Percentiles rank a stretch among this genome's conserved stretches.
phyloP scores from a whole-genome alignment of 225 moss, liverwort and hornwort species.

The Bryum argenteum region DNA sequence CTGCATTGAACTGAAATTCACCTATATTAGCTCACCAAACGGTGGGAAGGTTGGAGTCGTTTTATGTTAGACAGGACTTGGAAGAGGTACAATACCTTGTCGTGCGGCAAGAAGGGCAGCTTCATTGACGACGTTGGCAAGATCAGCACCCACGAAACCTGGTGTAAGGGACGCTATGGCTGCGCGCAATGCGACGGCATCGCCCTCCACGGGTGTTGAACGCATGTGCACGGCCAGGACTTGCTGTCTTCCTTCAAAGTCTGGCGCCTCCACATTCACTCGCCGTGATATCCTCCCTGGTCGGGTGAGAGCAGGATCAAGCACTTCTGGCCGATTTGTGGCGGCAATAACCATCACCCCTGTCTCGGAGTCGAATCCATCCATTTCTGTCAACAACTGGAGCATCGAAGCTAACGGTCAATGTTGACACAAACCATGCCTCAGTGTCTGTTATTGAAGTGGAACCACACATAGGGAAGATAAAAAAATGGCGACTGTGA shows the following conservation, averaged over 20 bases:
- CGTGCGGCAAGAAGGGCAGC: conserved; percentile 89
- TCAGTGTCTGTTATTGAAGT: too few relatives aligned
- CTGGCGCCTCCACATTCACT: conserved; percentile 86
- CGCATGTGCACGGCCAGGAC: conserved; percentile 95
- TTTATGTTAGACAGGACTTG: too few relatives aligned
- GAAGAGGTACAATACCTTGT: conserved; percentile 45
- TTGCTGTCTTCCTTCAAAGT: conserved; percentile 79
- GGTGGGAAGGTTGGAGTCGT: too few relatives aligned
- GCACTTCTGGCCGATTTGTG: conserved; percentile 90
- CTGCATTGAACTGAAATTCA: background rate
- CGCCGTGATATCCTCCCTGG: conserved; percentile 89
- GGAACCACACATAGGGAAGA: too few relatives aligned
- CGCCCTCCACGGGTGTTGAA: conserved; percentile 71
- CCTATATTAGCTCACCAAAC: background rate
- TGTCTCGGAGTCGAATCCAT: conserved; percentile 86
- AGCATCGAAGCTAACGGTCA: conserved; percentile 24
- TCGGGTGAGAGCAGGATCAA: conserved; percentile 87
- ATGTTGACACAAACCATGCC: background rate
- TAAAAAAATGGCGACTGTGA: too few relatives aligned
- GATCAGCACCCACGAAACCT: conserved; percentile 90
- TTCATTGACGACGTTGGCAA: conserved; percentile 94
- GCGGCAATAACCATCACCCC: conserved; percentile 95
- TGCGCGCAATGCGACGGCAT: conserved; percentile 56
- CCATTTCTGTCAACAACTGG: conserved; percentile 97
- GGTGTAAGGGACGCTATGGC: conserved; percentile 75